Base-by-base conservation (phyloP, 2,329 filamentous ascomycete species). In the Aspergillus melleus region DNA sequence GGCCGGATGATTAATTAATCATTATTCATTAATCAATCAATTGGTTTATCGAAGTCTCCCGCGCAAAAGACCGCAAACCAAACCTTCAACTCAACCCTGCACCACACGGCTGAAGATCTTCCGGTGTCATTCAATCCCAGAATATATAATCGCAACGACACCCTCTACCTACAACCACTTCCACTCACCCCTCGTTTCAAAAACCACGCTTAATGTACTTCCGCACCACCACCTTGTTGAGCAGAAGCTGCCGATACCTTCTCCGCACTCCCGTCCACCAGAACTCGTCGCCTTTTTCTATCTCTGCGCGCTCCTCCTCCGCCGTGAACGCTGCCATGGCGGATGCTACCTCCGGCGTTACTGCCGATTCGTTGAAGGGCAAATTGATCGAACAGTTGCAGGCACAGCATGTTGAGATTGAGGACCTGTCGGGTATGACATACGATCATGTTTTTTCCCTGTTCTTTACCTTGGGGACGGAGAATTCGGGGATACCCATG, bases 391-490 rank as follows among this genome's bases (percentile, higher is more conserved):
- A 89, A 68, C 86, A 88, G 65, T 82, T 97, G 57, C 83, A 86
- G 59, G 92, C 92, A 22, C 83, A 84, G 29, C 86, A 96, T 79
- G 92, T 96, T 64, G 88, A 95, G 70, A 92, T 97, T 68, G 90
- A 91, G 65, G 94, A 98, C 79, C 87, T 96, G 82, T 96, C 92
- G 65, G 94, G 93, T 96, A 85, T 60, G 58, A 24, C 8, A 36
- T 19, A 47, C 16, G 12, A 14, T 42, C 39, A 46, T 46, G 19
- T 49, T 22, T 47, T 42, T 39, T 4, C 22, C 22, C 59, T 42
- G 2, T 4, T 6, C 2, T 42, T n/a, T 30, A 4, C 49, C 6
- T 36, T 11, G 24, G 19, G 4, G 6, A 12, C 20, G 24, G 14
- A 10, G 64, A 4, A 1, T 42, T n/a, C 9, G 1, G 26, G 26